Conservation (phyloP, 2,329 filamentous ascomycete species). For the Beauveria medogensis region DNA sequence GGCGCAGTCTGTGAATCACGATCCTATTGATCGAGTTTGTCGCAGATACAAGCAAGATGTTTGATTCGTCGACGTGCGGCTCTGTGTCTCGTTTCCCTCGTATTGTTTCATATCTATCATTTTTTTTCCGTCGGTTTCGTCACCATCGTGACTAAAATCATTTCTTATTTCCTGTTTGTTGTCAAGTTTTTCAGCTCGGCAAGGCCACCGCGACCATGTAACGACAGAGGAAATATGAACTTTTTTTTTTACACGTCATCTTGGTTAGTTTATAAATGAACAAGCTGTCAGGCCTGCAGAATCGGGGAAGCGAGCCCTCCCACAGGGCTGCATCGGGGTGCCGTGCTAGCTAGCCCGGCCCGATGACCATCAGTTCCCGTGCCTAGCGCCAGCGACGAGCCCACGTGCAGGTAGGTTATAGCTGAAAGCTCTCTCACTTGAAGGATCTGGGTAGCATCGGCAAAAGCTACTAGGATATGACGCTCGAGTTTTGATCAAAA, state of each 20-base stretch:
- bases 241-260: not conserved
- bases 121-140: not conserved
- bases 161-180: no score
- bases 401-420: not conserved
- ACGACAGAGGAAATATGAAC: not conserved
- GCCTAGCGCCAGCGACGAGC: not conserved
- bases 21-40: not conserved
- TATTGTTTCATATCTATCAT: no score
- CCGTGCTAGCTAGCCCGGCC: not conserved
- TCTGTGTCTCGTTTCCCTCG: no score
- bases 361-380: slow-evolving; percentile 2
- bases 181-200: no score
- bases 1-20: not conserved
- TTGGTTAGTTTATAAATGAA: no score
- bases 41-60: not conserved
- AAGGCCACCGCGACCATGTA: no score
- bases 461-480: no score
- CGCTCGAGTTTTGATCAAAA: no score
- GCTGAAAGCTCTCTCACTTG: not conserved
- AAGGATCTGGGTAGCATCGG: not conserved
- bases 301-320: not conserved
- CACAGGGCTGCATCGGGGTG: slow-evolving; percentile 4
- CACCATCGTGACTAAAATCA: no score
- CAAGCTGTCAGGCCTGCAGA: not conserved
- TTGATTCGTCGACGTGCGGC: not conserved